phyloP scores from a whole-genome alignment of 2,329 filamentous ascomycete species.

The Ophiostoma quercus region DNA sequence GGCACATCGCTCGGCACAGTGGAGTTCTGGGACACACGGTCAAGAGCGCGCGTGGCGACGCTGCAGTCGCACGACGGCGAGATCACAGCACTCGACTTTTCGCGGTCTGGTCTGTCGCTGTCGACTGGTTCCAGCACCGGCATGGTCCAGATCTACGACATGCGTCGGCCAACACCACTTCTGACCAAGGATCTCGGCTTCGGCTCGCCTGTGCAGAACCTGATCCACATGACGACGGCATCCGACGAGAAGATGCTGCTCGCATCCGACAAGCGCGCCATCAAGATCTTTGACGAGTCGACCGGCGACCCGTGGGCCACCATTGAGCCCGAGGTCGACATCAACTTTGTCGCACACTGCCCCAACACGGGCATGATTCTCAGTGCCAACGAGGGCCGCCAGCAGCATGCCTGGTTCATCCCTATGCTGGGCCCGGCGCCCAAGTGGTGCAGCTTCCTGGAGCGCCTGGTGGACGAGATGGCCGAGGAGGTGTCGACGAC shows the following conservation, averaged over 20 bases:
- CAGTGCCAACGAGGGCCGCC: constrained; percentile 92
- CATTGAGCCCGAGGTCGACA: constrained; percentile 87
- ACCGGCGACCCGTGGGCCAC: constrained; percentile 89
- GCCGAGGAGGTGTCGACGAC: constrained; percentile 73
- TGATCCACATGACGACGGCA: constrained; percentile 65
- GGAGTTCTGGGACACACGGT: constrained; percentile 92
- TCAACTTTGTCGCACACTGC: constrained; percentile 91
- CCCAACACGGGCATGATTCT: constrained; percentile 90
- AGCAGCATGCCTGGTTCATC: constrained; percentile 72
- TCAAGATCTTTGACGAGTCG: constrained; percentile 89
- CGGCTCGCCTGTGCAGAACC: constrained; percentile 82
- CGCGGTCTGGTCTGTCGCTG: constrained; percentile 74
- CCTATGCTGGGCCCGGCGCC: constrained; percentile 66
- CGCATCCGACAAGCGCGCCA: constrained; percentile 88
- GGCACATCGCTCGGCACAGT: constrained; percentile 93
- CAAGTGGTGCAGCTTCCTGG: constrained; percentile 92
- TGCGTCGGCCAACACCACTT: constrained; percentile 79
- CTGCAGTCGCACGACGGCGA: constrained; percentile 64
- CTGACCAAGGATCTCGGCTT: constrained; percentile 95
- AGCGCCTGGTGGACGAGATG: constrained; percentile 98
- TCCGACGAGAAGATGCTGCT: constrained; percentile 81
- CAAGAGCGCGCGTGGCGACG: constrained; percentile 72
- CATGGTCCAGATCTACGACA: constrained; percentile 83
- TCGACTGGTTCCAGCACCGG: constrained; percentile 85
- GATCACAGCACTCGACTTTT: constrained; percentile 84